Evolutionary conservation across 108 stramenopile species (phyloP), one percentile per base, ranked within the genome.

Genomic region (Fistulifera pelliculosa): DNA sequence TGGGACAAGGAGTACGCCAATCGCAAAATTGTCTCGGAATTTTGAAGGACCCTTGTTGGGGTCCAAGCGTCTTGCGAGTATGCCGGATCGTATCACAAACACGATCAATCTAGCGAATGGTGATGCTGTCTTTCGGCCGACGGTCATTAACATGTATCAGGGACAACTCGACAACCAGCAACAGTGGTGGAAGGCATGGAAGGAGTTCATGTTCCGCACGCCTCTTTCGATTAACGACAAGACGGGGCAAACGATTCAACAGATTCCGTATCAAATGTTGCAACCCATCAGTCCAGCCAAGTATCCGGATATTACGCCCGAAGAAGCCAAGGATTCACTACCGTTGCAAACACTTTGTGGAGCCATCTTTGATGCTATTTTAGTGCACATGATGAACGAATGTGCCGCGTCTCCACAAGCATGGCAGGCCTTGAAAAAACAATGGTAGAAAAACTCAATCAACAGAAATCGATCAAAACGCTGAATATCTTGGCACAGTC

Each of bases 81-180:
- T 96, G 95, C 95, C 79, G 3, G 95, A 96, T 64, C 83, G 95
- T 19, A 88, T 94, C 39, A 96, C 95, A 15, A 96, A 96, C 65
- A 92, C 92, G 0, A 90, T 96, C 52, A 87, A 81, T 54, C 66
- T 85, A 27, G 73, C 76, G 22, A 66, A 59, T 15, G 61, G 65
- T 1, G 73, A 75, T 17, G 69, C 72, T 24, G 77, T 86, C 8
- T 90, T 64, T 54, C 83, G 95, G 12, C 95, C 95, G 17, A 94
- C 95, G 24, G 89, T 94, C 14, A 96, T 96, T 59, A 96, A 94
- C 69, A 94, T 94, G 91, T 95, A 94, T 58, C 78, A 64, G 18
- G 88, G 79, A 8, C 84, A 85, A 41, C 64, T 96, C 40, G 64
- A 67, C 38, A 74, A 56, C 18, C 55, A 86, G 16, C 68, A 69